Evolutionary conservation across 2,329 filamentous ascomycete species (phyloP).

Genomic region (Acephala macrosclerotiorum): DNA sequence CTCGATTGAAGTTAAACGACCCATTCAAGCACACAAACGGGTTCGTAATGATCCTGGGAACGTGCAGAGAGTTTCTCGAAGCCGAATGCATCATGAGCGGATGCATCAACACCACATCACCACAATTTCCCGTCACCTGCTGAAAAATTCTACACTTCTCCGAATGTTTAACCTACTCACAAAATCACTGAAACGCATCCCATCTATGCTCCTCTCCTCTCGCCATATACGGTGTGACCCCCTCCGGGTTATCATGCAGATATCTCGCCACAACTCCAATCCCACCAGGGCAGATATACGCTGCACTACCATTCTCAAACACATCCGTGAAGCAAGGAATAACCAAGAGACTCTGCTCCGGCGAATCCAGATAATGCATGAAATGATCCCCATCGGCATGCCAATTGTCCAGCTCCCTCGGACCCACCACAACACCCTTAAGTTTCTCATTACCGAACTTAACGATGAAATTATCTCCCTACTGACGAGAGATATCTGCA

Average conservation of each 20-base stretch:
- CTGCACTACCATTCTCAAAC: background rate
- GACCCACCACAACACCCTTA: background rate
- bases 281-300: background rate
- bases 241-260: slow-evolving; percentile 8
- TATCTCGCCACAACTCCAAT: background rate
- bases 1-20: background rate
- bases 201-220: background rate
- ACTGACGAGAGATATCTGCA: background rate
- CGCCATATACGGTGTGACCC: background rate
- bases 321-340: slow-evolving; percentile 2
- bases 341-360: background rate
- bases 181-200: background rate
- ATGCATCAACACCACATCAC: slow-evolving; percentile 8
- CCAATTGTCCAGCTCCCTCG: background rate
- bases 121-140: background rate
- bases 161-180: background rate
- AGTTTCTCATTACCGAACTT: background rate
- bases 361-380: slow-evolving; percentile 2
- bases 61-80: background rate
- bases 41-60: slow-evolving; percentile 5
- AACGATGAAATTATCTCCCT: slow-evolving; percentile 6
- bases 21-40: slow-evolving; percentile 1
- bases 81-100: slow-evolving; percentile 13
- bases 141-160: background rate
- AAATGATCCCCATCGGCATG: slow-evolving; percentile 12